Evolutionary conservation across 2,329 filamentous ascomycete species (phyloP).

Genomic region (Diaporthe humulicola): DNA sequence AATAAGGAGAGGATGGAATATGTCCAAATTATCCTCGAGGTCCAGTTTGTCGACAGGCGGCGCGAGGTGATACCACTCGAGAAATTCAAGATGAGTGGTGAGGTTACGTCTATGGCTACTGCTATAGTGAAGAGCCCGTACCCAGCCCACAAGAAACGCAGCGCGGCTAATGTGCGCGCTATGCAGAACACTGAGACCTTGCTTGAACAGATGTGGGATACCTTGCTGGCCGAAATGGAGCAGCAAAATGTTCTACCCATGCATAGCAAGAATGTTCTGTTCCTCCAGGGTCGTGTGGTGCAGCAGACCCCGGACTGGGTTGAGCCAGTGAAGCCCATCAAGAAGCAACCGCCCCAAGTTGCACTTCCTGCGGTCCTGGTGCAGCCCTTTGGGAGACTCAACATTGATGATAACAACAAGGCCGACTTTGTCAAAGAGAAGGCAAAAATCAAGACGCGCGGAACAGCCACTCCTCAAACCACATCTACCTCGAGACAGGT

Average conservation of each 20-base stretch:
- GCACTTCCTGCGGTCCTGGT: rapidly evolving
- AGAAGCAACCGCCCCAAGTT: no score
- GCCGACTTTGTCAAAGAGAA: background rate
- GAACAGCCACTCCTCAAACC: background rate
- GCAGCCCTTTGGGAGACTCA: background rate
- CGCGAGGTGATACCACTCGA: rapidly evolving
- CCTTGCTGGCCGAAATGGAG: background rate
- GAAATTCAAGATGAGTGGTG: background rate
- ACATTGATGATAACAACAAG: background rate
- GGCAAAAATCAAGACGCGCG: slow-evolving; percentile 4
- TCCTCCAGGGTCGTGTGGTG: background rate
- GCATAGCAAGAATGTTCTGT: background rate
- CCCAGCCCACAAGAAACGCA: background rate
- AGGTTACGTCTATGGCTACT: background rate
- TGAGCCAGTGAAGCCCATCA: background rate
- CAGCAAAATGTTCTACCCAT: background rate
- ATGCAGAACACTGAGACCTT: background rate
- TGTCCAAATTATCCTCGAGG: background rate
- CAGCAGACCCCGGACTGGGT: slow-evolving; percentile 1
- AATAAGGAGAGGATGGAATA: background rate
- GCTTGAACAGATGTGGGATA: background rate
- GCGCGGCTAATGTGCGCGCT: background rate
- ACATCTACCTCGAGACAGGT: rapidly evolving
- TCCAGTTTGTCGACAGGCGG: background rate
- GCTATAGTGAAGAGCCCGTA: background rate